Evolutionary conservation across 164 flowering plant genomes (phyloP).

Genomic region (Sedum album): DNA sequence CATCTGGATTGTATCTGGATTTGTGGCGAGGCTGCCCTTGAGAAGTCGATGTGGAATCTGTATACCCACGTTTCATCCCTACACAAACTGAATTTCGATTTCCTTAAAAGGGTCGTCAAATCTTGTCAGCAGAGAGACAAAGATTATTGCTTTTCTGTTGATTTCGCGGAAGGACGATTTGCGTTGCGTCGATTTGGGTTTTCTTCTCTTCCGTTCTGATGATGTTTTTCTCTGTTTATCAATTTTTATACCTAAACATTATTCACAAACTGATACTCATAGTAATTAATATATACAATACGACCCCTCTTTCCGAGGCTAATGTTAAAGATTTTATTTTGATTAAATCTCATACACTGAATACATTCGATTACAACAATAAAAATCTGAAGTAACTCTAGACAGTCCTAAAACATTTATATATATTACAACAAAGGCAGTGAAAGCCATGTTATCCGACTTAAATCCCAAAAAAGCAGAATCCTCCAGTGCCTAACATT

Average conservation of each 20-base stretch:
- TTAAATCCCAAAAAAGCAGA: not conserved
- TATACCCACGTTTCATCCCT: slow-evolving; percentile 49
- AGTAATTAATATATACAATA: no score
- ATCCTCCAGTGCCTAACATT: not conserved
- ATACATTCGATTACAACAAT: no score
- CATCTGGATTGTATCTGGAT: slow-evolving; percentile 38
- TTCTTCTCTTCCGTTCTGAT: not conserved
- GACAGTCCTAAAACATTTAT: not conserved
- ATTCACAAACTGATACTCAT: no score
- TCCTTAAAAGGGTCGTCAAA: not conserved
- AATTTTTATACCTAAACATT: not conserved
- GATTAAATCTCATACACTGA: no score
- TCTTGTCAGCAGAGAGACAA: not conserved
- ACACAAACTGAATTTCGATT: not conserved
- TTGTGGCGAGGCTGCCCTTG: slow-evolving; percentile 40
- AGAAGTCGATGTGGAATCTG: slow-evolving; percentile 35
- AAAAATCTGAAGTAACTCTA: no score
- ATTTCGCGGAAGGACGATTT: not conserved
- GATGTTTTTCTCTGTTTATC: not conserved
- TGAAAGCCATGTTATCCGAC: not conserved
- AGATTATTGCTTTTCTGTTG: not conserved
- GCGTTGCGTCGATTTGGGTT: not conserved
- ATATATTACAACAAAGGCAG: not conserved
- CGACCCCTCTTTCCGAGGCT: no score
- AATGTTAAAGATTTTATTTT: no score